phyloP scores from a whole-genome alignment of 2,329 filamentous ascomycete species.

The Sarocladium strictum region DNA sequence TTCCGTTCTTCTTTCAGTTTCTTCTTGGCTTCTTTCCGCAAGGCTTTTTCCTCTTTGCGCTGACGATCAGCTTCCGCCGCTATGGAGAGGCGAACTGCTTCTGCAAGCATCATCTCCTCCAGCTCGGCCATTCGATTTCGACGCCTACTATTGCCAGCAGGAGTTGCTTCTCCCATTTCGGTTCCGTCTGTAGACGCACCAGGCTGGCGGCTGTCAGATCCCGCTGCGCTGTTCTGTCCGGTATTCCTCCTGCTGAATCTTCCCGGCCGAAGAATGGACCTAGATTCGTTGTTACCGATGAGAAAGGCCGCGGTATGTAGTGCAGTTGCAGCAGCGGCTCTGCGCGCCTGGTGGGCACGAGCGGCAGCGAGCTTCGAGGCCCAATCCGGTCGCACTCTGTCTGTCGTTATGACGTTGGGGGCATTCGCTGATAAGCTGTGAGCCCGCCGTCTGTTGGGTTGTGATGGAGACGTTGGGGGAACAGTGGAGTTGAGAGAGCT shows the following conservation, averaged over 20 bases:
- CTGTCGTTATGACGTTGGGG: constrained; percentile 84
- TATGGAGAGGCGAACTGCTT: constrained; percentile 87
- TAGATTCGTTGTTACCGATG: constrained; percentile 58
- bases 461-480: constrained; percentile 28
- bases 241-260: constrained; percentile 53
- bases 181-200: constrained; percentile 11
- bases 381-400: constrained; percentile 91
- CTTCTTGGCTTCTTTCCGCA: constrained; percentile 73
- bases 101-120: constrained; percentile 98
- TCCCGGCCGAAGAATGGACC: constrained; percentile 38
- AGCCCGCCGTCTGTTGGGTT: constrained; percentile 35
- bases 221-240: constrained; percentile 26
- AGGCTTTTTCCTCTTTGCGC: constrained; percentile 56
- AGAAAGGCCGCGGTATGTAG: constrained; percentile 92
- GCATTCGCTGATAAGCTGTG: constrained; percentile 73
- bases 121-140: constrained; percentile 70
- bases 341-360: constrained; percentile 74
- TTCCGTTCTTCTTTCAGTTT: constrained; percentile 81
- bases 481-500: constrained; percentile 65
- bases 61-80: constrained; percentile 91
- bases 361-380: constrained; percentile 81
- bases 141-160: constrained; percentile 20
- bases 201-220: constrained; percentile 17
- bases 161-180: constrained; percentile 19
- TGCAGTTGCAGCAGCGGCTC: constrained; percentile 88